phyloP scores from a whole-genome alignment of 805 yeast species.

The Candida chilensis region DNA sequence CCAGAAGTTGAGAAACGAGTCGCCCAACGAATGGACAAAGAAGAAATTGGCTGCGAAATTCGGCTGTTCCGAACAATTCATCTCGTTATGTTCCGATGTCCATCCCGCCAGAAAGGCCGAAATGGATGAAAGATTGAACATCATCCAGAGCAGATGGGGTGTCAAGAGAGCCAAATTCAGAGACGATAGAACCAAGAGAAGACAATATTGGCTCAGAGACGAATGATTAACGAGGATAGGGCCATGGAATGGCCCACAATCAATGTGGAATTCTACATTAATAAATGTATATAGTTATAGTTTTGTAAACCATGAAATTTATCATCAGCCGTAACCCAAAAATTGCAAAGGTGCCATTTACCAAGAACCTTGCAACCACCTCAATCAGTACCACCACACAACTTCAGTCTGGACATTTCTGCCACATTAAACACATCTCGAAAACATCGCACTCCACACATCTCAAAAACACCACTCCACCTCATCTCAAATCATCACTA shows the following conservation, averaged over 20 bases:
- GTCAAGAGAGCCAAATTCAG: conserved; percentile 38
- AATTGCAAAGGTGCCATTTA: conserved; percentile 1
- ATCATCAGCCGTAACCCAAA: conserved; percentile 1
- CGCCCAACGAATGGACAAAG: conserved; percentile 60
- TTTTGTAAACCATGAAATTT: conserved; percentile 2
- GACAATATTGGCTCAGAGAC: conserved; percentile 54
- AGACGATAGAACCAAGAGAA: conserved; percentile 49
- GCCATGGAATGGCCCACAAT: not conserved
- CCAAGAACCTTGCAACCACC: conserved; percentile 2
- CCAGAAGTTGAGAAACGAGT: conserved; percentile 37
- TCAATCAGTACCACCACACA: conserved; percentile 5
- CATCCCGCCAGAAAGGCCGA: conserved; percentile 27
- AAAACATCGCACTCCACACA: no score
- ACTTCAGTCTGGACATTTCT: no score
- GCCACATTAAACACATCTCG: no score
- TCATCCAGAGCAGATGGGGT: conserved; percentile 41
- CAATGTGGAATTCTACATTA: not conserved
- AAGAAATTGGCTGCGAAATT: conserved; percentile 52
- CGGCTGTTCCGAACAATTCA: conserved; percentile 38
- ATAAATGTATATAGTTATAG: conserved; percentile 1
- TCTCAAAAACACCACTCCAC: no score
- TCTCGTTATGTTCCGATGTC: conserved; percentile 44
- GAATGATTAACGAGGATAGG: conserved; percentile 22
- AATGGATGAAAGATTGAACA: conserved; percentile 35
- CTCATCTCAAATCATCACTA: conserved; percentile 1